Conservation (phyloP, 345 rosid genomes). For the Euphorbia lathyris region DNA sequence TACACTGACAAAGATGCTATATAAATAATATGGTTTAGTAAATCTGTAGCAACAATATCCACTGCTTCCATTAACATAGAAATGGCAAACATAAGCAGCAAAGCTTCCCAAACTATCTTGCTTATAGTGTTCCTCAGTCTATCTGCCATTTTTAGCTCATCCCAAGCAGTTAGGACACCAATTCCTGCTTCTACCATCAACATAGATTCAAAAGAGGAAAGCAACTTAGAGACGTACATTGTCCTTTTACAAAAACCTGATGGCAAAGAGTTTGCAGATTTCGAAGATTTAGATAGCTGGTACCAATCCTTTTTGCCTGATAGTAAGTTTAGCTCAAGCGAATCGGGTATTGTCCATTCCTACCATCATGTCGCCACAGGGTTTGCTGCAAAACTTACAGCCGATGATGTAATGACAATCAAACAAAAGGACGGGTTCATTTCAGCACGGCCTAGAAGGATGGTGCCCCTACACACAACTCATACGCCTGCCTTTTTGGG, state of each 20-base stretch:
- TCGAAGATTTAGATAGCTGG: slow-evolving; percentile 22
- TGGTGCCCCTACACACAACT: slow-evolving; percentile 21
- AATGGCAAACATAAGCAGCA: neutral
- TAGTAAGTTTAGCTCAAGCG: slow-evolving; percentile 4
- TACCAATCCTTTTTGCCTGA: slow-evolving; percentile 29
- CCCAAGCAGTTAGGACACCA: neutral
- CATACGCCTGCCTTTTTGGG: slow-evolving; percentile 19
- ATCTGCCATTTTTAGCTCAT: neutral
- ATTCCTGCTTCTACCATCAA: neutral
- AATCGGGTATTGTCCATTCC: slow-evolving; percentile 24
- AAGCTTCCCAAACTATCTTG: neutral
- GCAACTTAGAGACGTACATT: slow-evolving; percentile 31
- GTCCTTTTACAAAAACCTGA: slow-evolving; percentile 25
- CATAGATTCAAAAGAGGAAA: neutral
- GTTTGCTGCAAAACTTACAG: slow-evolving; percentile 32
- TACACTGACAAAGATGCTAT: no score
- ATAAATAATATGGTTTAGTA: neutral
- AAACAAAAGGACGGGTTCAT: slow-evolving; percentile 18
- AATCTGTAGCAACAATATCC: neutral
- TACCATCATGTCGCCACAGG: slow-evolving; percentile 27
- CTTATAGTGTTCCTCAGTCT: neutral
- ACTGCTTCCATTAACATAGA: neutral
- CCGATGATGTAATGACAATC: slow-evolving; percentile 21
- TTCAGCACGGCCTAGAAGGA: slow-evolving; percentile 19
- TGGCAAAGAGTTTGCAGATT: neutral